A percentile compares a stretch with the other conserved stretches of the same genome.
Conservation (phyloP, 1,139 yeast genomes). For the Geotrichum cucujoidarum region DNA sequence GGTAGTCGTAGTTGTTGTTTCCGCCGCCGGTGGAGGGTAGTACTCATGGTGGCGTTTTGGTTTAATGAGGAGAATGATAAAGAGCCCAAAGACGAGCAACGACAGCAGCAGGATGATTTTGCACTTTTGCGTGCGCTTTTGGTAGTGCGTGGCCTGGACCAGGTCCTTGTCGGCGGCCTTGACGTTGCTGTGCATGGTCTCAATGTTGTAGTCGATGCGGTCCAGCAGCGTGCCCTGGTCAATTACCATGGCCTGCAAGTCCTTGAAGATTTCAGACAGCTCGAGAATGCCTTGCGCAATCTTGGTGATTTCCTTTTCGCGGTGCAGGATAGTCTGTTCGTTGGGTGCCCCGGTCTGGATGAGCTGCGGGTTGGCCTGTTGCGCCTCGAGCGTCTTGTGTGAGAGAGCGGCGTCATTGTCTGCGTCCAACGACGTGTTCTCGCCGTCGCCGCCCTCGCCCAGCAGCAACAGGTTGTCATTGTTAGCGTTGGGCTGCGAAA, state of each 20-base stretch:
- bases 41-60: constrained; percentile 43
- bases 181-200: constrained; percentile 69
- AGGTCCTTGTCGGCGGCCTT: constrained; percentile 75
- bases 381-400: constrained; percentile 43
- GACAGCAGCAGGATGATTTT: constrained; percentile 71
- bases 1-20: background rate
- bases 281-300: constrained; percentile 93
- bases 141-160: constrained; percentile 70
- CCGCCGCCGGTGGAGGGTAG: constrained; percentile 20
- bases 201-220: constrained; percentile 85
- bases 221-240: constrained; percentile 95
- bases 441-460: background rate
- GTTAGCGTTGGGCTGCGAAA: constrained; percentile 23
- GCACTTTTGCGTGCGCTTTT: constrained; percentile 85
- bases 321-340: constrained; percentile 38
- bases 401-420: constrained; percentile 40
- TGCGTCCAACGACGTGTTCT: constrained; percentile 29
- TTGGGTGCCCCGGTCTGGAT: constrained; percentile 20
- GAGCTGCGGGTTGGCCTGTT: constrained; percentile 4
- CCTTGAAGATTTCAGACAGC: constrained; percentile 87
- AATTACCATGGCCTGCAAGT: constrained; percentile 83
- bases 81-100: constrained; percentile 64
- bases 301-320: constrained; percentile 85
- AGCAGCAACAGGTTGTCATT: background rate
- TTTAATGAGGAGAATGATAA: constrained; percentile 65